phyloP scores from a whole-genome alignment of 2,329 filamentous ascomycete genomes.

The Passalora sequoiae region DNA sequence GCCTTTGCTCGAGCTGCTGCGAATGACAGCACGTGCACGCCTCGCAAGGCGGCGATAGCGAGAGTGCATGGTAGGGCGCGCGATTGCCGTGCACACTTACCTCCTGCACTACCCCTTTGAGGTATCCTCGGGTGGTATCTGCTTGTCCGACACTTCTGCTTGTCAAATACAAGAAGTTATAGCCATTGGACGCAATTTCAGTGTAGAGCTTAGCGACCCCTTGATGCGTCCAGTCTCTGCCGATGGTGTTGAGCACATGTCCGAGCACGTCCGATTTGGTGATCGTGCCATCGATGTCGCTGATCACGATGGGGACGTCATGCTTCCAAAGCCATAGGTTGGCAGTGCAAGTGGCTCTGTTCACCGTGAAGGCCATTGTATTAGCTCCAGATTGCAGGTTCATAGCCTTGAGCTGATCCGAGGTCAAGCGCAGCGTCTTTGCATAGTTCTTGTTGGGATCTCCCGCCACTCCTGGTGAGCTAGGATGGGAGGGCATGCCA shows the following conservation, averaged over 20 bases:
- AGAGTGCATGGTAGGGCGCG: too few species aligned
- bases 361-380: conserved; percentile 92
- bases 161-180: conserved; percentile 98
- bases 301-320: conserved; percentile 90
- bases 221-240: conserved; percentile 94
- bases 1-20: too few species aligned
- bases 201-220: conserved; percentile 96
- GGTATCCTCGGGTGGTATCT: conserved; percentile 81
- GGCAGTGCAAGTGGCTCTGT: conserved; percentile 84
- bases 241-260: conserved; percentile 93
- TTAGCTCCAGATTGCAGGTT: conserved; percentile 81
- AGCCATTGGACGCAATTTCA: conserved; percentile 90
- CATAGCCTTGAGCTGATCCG: conserved; percentile 85
- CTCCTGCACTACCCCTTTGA: conserved; percentile 85
- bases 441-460: conserved; percentile 85
- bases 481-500: conserved; percentile 57
- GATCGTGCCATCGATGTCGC: conserved; percentile 97
- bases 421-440: conserved; percentile 91
- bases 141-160: conserved; percentile 90
- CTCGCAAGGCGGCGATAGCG: too few species aligned
- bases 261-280: conserved; percentile 67
- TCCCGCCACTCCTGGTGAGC: conserved; percentile 48
- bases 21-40: too few species aligned
- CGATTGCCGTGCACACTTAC: too few species aligned
- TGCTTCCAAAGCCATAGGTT: conserved; percentile 92